Base-by-base conservation (phyloP, 768 basidiomycete genomes). In the Pulveroboletus ravenelii region DNA sequence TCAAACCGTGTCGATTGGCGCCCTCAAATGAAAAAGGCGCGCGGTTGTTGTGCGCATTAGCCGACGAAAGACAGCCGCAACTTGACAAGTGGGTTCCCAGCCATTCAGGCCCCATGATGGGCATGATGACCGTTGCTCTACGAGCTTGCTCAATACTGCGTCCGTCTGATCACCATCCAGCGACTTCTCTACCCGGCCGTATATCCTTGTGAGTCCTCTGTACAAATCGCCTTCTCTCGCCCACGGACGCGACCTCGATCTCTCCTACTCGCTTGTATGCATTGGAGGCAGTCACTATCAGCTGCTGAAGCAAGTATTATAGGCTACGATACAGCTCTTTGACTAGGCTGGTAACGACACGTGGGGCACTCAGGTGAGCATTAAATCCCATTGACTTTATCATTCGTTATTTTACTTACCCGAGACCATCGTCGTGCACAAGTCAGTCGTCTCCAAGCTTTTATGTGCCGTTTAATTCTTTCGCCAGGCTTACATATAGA, bases 181-280 rank as follows among this genome's bases (percentile, higher is more conserved):
- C 20, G 20, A 23, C 20, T 23, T 23, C 20, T 23, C 20, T 2
- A 23, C 20, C 20, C 20, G 20, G 20, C 20, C 20, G 20, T 23
- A 4, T 23, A 23, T 23, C 20, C 70, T n/a, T n/a, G n/a, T n/a
- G n/a, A n/a, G n/a, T n/a, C n/a, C n/a, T n/a, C n/a, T 61, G 58
- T 80, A 77, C 6, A 76, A 74, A 20, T 74, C 69, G 0, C 72
- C 72, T 50, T 75, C 60, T 68, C 7, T 67, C 71, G 9, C 74
- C 74, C 10, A 84, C 77, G 62, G 83, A 84, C 6, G 64, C n/a
- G n/a, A n/a, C 69, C 3, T 75, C 73, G 36, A 85, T 82, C 68
- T 84, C 81, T 41, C 75, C 77, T 13, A 78, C 74, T 76, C 75
- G 84, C 44, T 82, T 72, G 56, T 85, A 17, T 80, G 63, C 79